Base-by-base conservation (phyloP, 2,329 filamentous ascomycete genomes). In the Byssochlamys sp. region DNA sequence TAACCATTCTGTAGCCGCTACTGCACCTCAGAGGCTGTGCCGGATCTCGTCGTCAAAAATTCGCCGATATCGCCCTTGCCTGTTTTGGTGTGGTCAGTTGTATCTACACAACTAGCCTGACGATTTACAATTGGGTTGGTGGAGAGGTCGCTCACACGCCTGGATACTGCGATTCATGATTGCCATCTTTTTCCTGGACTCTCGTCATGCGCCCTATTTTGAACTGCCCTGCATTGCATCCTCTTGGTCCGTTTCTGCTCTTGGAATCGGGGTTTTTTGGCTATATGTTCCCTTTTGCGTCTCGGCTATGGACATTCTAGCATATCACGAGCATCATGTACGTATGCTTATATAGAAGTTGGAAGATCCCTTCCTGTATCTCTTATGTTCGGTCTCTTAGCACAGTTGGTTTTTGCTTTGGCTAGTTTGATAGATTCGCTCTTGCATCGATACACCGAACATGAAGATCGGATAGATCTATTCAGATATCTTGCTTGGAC, bases 71-170 rank as follows among this genome's bases (percentile, higher is more conserved):
- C 48, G 63, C 78, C 0, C 84, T 99, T 35, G 88, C 90, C 66
- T 77, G 91, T 58, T 90, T 97, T 67, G 94, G 94, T 6, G 76
- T 91, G 55, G 73, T 91, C 19, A 90, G 90, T 65, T 99, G 97
- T 88, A 83, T 83, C 4, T 99, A 99, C 73, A 96, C 94, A 0
- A 97, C 94, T 0, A 80, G 82, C 35, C 78, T 97, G 66, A 99
- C 94, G 0, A 78, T 96, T 53, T 82, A 87, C 69, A 95, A 89
- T 73, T 99, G 94, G 95, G 84, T 89, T 5, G 80, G 78, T 54
- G 84, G 84, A 3, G 72, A 73, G 19, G 67, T 71, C n/a, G 73
- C 73, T 3, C 80, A 80, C 61, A 66, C 78, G 11, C 84, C 84
- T 1, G 84, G 84, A 31, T 88, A 87, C 69, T 89, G 85, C 69